Base-by-base conservation (phyloP, 176 grass and related monocot genomes). In the Typha latifolia region DNA sequence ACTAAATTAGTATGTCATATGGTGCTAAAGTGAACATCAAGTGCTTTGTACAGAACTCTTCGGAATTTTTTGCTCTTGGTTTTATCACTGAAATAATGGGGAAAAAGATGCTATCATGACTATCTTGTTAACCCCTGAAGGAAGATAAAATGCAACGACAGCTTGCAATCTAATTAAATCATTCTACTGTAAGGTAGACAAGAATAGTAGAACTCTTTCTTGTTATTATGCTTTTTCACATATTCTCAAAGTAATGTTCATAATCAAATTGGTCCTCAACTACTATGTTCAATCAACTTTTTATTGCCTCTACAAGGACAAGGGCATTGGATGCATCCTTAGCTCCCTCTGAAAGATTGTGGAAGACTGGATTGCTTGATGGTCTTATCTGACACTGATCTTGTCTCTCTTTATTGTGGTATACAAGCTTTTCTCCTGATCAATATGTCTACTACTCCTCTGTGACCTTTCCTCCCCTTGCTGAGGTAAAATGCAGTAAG, bases 341-440 rank as follows among this genome's bases (percentile, higher is more conserved):
- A 57, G 15, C n/a, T 11, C 53, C 53, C 53, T 12, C 53, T 57
- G 20, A 59, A 9, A 59, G 53, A 59, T 59, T 19, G 53, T 59
- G 8, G 53, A 19, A 19, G 53, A 16, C 53, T 59, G 53, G 53
- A 21, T 16, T 21, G 18, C 53, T 59, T 59, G 37, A 43, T 43
- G 37, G 53, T 59, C 53, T 59, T 21, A 59, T 59, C 53, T 59
- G 20, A 16, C 53, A 59, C 53, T 59, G 53, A 59, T 59, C 16
- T 59, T 59, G 53, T 59, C 53, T 21, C 16, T 59, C 53, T 59
- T 59, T 59, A 59, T 59, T 59, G 53, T 3, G 16, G 53, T 59
- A 16, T 8, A 21, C 52, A 57, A 20, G 52, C 52, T 57, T 57
- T 57, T 18, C 34, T 57, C 16, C 52, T 57, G 15, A 57, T 57